These are phyloP conservation scores for Eucalyptus rudis DNA, from an alignment of 345 rosid genomes.

Conservation along the genomic window DNA sequence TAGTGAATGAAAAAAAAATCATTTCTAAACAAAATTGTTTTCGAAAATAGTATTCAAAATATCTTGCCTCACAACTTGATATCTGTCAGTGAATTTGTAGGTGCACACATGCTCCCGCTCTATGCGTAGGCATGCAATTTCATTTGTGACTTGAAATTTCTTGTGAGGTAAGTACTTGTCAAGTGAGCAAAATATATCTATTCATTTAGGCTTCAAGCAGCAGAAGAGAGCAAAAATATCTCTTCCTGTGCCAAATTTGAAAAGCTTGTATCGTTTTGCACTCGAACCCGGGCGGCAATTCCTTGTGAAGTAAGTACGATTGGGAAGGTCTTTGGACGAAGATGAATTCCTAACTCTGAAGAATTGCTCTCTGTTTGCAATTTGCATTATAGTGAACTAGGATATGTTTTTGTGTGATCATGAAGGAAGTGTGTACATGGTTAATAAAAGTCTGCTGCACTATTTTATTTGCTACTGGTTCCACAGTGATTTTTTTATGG, in stretches of 20 bases:
- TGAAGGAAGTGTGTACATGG: background rate
- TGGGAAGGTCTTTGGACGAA: background rate
- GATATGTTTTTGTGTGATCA: background rate
- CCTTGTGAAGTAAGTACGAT: background rate
- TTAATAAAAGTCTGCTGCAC: background rate
- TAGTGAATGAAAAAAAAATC: too few species aligned
- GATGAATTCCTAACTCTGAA: background rate
- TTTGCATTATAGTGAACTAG: background rate
- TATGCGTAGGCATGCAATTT: fast-evolving
- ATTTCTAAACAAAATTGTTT: too few species aligned
- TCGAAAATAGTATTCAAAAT: fast-evolving
- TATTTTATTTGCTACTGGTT: background rate
- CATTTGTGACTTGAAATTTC: too few species aligned
- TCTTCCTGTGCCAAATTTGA: background rate
- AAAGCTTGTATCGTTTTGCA: background rate
- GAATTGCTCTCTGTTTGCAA: background rate
- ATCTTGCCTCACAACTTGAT: background rate
- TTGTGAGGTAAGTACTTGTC: too few species aligned
- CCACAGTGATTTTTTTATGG: background rate
- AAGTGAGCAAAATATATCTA: background rate
- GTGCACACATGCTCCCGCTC: background rate
- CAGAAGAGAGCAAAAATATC: background rate
- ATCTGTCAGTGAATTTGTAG: background rate
- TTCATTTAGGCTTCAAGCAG: background rate
- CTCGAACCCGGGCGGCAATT: too few species aligned